phyloP scores from a whole-genome alignment of 768 basidiomycete genomes.

The Rhodotorula kratochvilovae region DNA sequence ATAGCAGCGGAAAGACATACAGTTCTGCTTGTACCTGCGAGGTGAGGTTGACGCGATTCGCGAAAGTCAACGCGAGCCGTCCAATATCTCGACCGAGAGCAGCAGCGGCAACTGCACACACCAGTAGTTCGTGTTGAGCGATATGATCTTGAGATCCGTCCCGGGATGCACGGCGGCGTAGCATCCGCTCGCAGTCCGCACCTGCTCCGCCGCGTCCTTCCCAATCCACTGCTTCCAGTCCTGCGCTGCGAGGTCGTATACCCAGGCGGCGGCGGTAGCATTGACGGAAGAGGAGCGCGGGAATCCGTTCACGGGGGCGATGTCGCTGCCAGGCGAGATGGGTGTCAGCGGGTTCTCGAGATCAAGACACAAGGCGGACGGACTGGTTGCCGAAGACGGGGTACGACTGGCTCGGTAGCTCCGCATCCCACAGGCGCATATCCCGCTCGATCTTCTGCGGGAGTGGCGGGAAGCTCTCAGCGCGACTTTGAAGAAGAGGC shows the following conservation, averaged over 20 bases:
- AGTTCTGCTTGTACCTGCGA: constrained; percentile 34
- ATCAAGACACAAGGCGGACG: not conserved
- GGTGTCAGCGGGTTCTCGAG: not conserved
- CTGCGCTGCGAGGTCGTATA: constrained; percentile 48
- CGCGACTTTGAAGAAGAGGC: not conserved
- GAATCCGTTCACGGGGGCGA: constrained; percentile 59
- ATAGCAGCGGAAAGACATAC: constrained; percentile 1
- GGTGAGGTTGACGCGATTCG: no score
- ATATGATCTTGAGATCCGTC: constrained; percentile 56
- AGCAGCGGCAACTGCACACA: no score
- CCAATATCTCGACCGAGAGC: no score
- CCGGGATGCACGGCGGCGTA: constrained; percentile 55
- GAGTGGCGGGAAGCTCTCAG: no score
- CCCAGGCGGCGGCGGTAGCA: constrained; percentile 53
- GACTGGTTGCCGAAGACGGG: constrained; percentile 46
- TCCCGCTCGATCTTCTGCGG: constrained; percentile 22
- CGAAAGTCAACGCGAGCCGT: no score
- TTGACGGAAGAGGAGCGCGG: constrained; percentile 54
- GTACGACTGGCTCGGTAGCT: constrained; percentile 21
- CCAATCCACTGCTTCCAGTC: constrained; percentile 54
- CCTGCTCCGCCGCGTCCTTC: constrained; percentile 50
- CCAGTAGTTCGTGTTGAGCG: constrained; percentile 60
- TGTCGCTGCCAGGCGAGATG: constrained; percentile 51
- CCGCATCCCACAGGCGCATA: no score
- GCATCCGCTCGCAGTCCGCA: constrained; percentile 56